Evolutionary conservation across 495 filamentous ascomycete genomes (phyloP).

Genomic region (Choiromyces venosus): DNA sequence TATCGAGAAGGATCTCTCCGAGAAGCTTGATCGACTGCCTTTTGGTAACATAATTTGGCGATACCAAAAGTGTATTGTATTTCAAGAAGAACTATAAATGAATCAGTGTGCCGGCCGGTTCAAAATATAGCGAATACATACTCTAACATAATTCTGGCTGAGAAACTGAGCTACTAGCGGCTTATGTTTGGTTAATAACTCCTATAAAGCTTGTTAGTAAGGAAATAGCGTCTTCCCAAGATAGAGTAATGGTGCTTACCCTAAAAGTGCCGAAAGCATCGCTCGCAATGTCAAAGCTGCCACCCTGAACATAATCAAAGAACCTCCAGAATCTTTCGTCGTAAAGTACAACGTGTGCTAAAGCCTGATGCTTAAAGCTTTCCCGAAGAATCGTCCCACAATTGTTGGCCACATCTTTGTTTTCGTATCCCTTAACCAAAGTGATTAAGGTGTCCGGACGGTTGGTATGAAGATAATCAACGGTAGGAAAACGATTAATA

Average conservation of each 20-base stretch:
- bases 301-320: constrained; percentile 92
- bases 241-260: constrained; percentile 49
- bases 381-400: constrained; percentile 89
- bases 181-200: constrained; percentile 92
- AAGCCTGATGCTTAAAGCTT: constrained; percentile 81
- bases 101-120: not conserved
- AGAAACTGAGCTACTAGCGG: constrained; percentile 79
- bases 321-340: constrained; percentile 98
- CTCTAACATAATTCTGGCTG: constrained; percentile 67
- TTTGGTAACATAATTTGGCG: constrained; percentile 95
- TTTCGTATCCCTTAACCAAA: constrained; percentile 79
- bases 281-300: constrained; percentile 91
- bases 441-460: constrained; percentile 82
- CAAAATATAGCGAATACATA: constrained; percentile 21
- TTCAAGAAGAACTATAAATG: constrained; percentile 66
- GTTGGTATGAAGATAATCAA: constrained; percentile 76
- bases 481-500: constrained; percentile 51
- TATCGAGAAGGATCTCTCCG: constrained; percentile 88
- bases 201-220: constrained; percentile 50
- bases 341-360: constrained; percentile 84
- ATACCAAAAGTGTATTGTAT: constrained; percentile 86
- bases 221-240: not conserved
- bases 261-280: constrained; percentile 97
- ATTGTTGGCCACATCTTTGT: constrained; percentile 85
- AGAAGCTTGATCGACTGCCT: constrained; percentile 96